phyloP scores from a whole-genome alignment of 1,284 basidiomycete genomes.

The Boletus holoroseus region DNA sequence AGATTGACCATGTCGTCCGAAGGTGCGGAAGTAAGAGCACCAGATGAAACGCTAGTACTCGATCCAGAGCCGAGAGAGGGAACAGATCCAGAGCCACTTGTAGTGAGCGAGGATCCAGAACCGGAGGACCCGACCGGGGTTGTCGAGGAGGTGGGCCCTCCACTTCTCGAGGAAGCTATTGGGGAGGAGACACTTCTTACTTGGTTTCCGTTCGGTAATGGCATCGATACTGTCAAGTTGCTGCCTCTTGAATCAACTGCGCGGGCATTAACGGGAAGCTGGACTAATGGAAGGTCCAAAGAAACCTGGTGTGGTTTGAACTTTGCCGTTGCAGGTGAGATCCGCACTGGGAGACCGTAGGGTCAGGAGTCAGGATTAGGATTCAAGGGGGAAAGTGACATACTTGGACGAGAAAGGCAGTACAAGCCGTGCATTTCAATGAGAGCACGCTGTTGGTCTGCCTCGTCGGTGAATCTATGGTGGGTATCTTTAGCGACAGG shows the following conservation, averaged over 20 bases:
- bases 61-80: constrained; percentile 54
- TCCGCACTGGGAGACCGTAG: constrained; percentile 57
- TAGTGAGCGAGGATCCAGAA: constrained; percentile 51
- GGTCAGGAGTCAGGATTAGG: constrained; percentile 29
- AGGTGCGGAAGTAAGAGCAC: constrained; percentile 38
- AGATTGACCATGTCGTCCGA: constrained; percentile 49
- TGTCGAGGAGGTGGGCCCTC: constrained; percentile 35
- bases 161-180: constrained; percentile 45
- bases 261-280: constrained; percentile 37
- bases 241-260: constrained; percentile 31
- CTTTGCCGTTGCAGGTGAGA: constrained; percentile 84
- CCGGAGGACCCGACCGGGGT: constrained; percentile 43
- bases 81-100: constrained; percentile 46
- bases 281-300: constrained; percentile 47
- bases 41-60: constrained; percentile 44
- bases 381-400: constrained; percentile 29
- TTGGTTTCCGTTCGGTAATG: constrained; percentile 40
- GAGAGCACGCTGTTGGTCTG: constrained; percentile 81
- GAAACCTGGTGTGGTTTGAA: constrained; percentile 57
- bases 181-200: constrained; percentile 62
- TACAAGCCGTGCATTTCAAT: constrained; percentile 88
- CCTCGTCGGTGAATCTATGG: constrained; percentile 74
- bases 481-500: constrained; percentile 6
- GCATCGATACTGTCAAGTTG: constrained; percentile 43
- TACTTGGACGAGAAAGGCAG: constrained; percentile 79